Conservation (phyloP, 805 yeast species). For the Saccharomycopsis malanga region DNA sequence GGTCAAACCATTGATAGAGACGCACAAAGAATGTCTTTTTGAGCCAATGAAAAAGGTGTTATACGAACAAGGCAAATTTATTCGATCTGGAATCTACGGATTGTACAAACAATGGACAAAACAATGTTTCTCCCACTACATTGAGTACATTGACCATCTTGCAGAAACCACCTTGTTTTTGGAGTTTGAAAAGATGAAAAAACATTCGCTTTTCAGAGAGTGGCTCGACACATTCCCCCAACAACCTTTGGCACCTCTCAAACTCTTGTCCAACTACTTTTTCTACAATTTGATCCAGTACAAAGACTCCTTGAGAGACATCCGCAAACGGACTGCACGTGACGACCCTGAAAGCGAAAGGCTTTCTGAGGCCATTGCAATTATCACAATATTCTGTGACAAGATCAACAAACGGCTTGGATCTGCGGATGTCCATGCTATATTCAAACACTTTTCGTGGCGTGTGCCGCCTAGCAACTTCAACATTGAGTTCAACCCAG, state of each 20-base stretch:
- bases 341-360: slow-evolving; percentile 11
- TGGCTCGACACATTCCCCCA: slow-evolving; percentile 16
- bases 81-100: slow-evolving; percentile 16
- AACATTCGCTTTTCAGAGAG: slow-evolving; percentile 9
- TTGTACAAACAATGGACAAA: slow-evolving; percentile 18
- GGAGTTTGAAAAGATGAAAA: slow-evolving; percentile 19
- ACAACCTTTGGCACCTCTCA: slow-evolving; percentile 3
- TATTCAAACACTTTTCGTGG: slow-evolving; percentile 17
- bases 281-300: slow-evolving; percentile 17
- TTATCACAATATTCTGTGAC: slow-evolving; percentile 17
- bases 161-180: slow-evolving; percentile 17
- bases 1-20: slow-evolving; percentile 14
- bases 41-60: slow-evolving; percentile 20
- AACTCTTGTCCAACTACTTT: slow-evolving; percentile 18
- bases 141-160: slow-evolving; percentile 17
- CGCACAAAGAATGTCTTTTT: slow-evolving; percentile 15
- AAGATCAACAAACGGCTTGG: slow-evolving; percentile 17
- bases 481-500: slow-evolving; percentile 15
- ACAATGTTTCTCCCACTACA: slow-evolving; percentile 9
- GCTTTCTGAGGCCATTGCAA: slow-evolving; percentile 11
- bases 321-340: background rate
- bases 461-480: slow-evolving; percentile 11
- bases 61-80: slow-evolving; percentile 11
- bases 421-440: slow-evolving; percentile 14
- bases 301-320: slow-evolving; percentile 17